Percentiles rank a stretch among this genome's conserved stretches.
Conservation (phyloP, 208 protist species). For the Trichomonas gallinae region DNA sequence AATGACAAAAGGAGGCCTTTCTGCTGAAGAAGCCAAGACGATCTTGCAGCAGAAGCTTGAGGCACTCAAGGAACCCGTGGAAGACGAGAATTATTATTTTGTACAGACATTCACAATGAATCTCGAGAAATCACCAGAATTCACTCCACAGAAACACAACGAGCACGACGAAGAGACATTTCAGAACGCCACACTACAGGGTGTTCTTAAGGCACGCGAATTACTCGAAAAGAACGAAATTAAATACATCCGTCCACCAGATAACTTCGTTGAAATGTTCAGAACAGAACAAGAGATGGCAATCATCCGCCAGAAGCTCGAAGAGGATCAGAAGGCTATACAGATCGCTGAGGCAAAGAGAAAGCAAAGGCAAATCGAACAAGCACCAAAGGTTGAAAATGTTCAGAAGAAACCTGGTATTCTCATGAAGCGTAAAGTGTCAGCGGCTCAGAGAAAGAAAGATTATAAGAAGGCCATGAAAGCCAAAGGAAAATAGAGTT, state of each 20-base stretch:
- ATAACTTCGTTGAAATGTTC: background rate
- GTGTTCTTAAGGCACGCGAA: background rate
- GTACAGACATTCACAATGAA: background rate
- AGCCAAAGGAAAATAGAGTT: background rate
- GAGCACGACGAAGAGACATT: background rate
- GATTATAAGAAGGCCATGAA: background rate
- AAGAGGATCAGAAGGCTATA: background rate
- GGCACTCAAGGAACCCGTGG: background rate
- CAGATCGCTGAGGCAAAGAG: background rate
- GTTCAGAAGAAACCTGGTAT: background rate
- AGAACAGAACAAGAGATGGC: background rate
- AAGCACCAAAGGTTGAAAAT: background rate
- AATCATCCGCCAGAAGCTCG: background rate
- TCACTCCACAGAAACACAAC: background rate
- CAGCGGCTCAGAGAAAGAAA: background rate
- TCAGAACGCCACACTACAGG: background rate
- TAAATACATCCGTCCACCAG: background rate
- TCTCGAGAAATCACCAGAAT: background rate
- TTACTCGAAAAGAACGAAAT: background rate
- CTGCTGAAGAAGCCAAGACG: background rate
- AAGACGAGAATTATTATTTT: background rate
- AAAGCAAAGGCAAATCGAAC: background rate
- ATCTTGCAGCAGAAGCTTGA: background rate
- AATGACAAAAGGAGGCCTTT: background rate
- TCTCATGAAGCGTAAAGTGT: background rate